These are phyloP conservation scores for Choricystis sp. DNA, from an alignment of 139 green algal genomes.

Conservation along the genomic window DNA sequence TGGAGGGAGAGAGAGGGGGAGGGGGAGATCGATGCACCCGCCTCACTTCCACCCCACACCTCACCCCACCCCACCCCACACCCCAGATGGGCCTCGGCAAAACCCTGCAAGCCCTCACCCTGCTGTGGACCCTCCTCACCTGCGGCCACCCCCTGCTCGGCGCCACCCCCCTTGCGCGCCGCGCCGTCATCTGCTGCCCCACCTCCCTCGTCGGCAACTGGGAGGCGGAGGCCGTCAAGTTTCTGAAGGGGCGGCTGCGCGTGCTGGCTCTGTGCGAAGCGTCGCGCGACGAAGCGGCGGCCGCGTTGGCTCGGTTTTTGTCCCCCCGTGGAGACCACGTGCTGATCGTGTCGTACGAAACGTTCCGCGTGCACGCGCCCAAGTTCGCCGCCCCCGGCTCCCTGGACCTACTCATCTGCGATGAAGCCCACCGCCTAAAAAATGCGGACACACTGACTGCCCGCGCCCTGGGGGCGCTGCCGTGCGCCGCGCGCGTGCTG, in stretches of 20 bases:
- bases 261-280: conserved; percentile 77
- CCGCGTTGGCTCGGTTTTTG: conserved; percentile 57
- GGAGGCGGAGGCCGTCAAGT: conserved; percentile 89
- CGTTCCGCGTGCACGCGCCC: conserved; percentile 78
- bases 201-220: conserved; percentile 94
- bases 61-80: neutral
- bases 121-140: conserved; percentile 89
- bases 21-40: neutral
- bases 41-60: neutral
- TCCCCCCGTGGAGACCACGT: conserved; percentile 41
- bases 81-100: conserved; percentile 28
- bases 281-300: conserved; percentile 68
- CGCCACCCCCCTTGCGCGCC: conserved; percentile 47
- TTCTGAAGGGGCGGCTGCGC: conserved; percentile 67
- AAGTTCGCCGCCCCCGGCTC: conserved; percentile 34
- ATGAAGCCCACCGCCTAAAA: conserved; percentile 55
- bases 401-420: conserved; percentile 94
- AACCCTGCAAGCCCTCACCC: conserved; percentile 76
- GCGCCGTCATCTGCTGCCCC: conserved; percentile 93
- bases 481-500: conserved; percentile 79
- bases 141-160: conserved; percentile 38
- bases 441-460: conserved; percentile 51
- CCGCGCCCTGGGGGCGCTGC: conserved; percentile 57
- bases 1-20: conserved; percentile 18
- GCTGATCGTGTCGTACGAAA: conserved; percentile 92